phyloP scores from a whole-genome alignment of 2,329 filamentous ascomycete genomes.

The Arthrobotrys megalospora region DNA sequence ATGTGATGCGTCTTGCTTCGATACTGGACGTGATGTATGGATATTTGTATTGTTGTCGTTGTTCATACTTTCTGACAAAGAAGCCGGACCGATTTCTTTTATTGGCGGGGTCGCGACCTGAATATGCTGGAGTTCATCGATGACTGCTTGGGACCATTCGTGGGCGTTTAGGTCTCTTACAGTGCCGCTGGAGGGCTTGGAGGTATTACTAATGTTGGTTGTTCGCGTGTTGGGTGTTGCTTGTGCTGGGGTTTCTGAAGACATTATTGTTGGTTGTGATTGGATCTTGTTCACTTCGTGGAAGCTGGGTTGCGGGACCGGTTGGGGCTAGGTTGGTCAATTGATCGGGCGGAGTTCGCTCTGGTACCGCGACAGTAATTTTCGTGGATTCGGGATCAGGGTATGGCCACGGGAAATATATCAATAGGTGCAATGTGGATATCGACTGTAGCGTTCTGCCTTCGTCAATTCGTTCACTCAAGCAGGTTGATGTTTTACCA shows the following conservation, averaged over 20 bases:
- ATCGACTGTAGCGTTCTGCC: too few species aligned
- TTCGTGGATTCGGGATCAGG: too few species aligned
- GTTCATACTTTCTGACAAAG: background rate
- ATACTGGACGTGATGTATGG: background rate
- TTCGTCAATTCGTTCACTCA: too few species aligned
- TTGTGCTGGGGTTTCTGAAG: background rate
- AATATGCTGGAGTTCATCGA: slow-evolving; percentile 40
- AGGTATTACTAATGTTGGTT: background rate
- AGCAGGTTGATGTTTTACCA: too few species aligned
- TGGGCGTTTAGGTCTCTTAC: slow-evolving; percentile 43
- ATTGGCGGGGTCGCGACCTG: slow-evolving; percentile 28
- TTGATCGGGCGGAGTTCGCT: too few species aligned
- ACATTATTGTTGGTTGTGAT: background rate
- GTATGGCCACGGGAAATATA: too few species aligned
- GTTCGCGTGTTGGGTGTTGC: slow-evolving; percentile 17
- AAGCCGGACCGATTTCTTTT: background rate
- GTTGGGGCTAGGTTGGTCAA: too few species aligned
- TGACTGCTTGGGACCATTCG: slow-evolving; percentile 49
- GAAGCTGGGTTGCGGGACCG: too few species aligned
- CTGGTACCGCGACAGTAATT: too few species aligned
- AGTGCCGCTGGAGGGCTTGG: background rate
- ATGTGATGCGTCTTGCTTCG: too few species aligned
- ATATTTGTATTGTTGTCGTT: background rate
- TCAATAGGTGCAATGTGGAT: too few species aligned
- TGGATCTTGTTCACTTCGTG: background rate